A percentile compares a stretch with the other conserved stretches of the same genome.
Conservation (phyloP, 108 stramenopile species). For the Fistulifera solaris region DNA sequence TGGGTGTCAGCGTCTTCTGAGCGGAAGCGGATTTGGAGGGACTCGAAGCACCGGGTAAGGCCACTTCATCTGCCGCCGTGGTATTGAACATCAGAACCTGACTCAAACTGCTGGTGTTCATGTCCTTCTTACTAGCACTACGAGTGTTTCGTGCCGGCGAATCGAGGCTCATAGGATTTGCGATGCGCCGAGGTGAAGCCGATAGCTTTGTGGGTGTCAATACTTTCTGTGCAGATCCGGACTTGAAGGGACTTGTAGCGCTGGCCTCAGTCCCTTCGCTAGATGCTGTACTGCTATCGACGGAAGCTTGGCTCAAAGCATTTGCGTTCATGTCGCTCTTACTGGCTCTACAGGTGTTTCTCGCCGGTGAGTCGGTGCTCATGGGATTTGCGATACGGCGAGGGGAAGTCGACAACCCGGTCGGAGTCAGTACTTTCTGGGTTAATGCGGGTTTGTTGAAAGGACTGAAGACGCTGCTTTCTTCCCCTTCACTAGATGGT, state of each 20-base stretch:
- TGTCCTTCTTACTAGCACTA: constrained; percentile 6
- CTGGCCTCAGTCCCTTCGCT: background rate
- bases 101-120: too few relatives aligned
- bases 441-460: too few relatives aligned
- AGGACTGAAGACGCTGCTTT: too few relatives aligned
- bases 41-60: too few relatives aligned
- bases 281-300: too few relatives aligned
- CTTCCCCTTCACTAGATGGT: too few relatives aligned
- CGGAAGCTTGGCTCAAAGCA: too few relatives aligned
- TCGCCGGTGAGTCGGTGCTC: constrained; percentile 12
- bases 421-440: constrained; percentile 16
- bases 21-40: too few relatives aligned
- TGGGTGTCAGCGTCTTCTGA: constrained; percentile 19
- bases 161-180: constrained; percentile 12
- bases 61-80: too few relatives aligned
- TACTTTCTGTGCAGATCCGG: background rate
- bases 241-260: background rate
- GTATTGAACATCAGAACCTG: background rate
- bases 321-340: background rate
- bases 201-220: constrained; percentile 32
- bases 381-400: constrained; percentile 19
- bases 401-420: constrained; percentile 21
- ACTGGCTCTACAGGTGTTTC: constrained; percentile 17
- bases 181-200: constrained; percentile 18
- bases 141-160: constrained; percentile 22